phyloP scores from a whole-genome alignment of 176 grass and related monocot genomes.

The Zea mays region Zm-B73-REFERENCE-NAM-5.0 NC_050099.1:148980501-148981000 shows the following conservation, averaged over 20 bases:
- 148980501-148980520: conserved; percentile 38
- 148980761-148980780: neutral
- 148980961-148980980: too few relatives aligned
- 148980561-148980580: conserved; percentile 5
- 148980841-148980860: neutral
- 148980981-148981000: too few relatives aligned
- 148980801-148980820: neutral
- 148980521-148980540: conserved; percentile 23
- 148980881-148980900: too few relatives aligned
- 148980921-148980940: too few relatives aligned
- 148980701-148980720: neutral
- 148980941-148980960: too few relatives aligned
- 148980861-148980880: too few relatives aligned
- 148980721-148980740: neutral
- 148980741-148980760: neutral
- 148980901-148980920: too few relatives aligned
- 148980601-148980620: conserved; percentile 28
- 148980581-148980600: conserved; percentile 39
- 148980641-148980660: neutral
- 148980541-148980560: neutral
- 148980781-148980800: neutral
- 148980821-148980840: neutral
- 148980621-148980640: conserved; percentile 34
- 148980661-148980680: neutral
- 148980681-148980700: conserved; percentile 5